These are phyloP conservation scores for Pisolithus thermaeus DNA, from an alignment of 1,284 basidiomycete genomes.

Conservation along the genomic window DNA sequence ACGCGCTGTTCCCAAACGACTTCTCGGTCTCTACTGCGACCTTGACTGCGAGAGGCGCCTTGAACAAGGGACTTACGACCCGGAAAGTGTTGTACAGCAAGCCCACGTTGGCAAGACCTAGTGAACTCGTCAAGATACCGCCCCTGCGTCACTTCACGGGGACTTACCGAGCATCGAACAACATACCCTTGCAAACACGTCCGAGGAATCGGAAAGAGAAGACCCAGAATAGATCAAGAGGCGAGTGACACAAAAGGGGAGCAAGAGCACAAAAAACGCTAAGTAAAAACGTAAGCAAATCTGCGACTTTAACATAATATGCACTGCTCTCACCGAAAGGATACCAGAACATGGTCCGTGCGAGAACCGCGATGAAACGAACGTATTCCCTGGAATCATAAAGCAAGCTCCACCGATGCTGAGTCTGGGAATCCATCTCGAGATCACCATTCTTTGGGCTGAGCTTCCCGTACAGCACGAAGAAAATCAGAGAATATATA, in stretches of 20 bases:
- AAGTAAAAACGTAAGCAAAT: conserved; percentile 7
- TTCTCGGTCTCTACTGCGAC: conserved; percentile 15
- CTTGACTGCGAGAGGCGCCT: conserved; percentile 14
- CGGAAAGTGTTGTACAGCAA: conserved; percentile 65
- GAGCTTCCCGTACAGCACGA: conserved; percentile 50
- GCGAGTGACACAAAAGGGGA: conserved; percentile 53
- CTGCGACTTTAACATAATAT: background rate
- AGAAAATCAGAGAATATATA: conserved; percentile 53
- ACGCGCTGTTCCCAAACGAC: conserved; percentile 20
- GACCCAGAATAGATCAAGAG: conserved; percentile 45
- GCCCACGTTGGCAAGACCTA: conserved; percentile 57
- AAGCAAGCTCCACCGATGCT: conserved; percentile 38
- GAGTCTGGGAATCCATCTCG: conserved; percentile 42
- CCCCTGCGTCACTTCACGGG: conserved; percentile 3
- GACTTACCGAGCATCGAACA: conserved; percentile 51
- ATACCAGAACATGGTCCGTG: conserved; percentile 66
- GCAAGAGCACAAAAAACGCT: conserved; percentile 56
- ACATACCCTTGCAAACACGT: conserved; percentile 48
- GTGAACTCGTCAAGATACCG: conserved; percentile 9
- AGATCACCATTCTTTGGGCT: conserved; percentile 35
- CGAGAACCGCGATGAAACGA: conserved; percentile 52
- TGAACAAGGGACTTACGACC: conserved; percentile 52
- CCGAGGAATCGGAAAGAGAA: conserved; percentile 37
- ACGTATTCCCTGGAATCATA: conserved; percentile 44
- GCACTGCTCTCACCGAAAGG: conserved; percentile 45